These are phyloP conservation scores for Camillea tinctor DNA, from an alignment of 2,329 filamentous ascomycete species.

Conservation along the genomic window DNA sequence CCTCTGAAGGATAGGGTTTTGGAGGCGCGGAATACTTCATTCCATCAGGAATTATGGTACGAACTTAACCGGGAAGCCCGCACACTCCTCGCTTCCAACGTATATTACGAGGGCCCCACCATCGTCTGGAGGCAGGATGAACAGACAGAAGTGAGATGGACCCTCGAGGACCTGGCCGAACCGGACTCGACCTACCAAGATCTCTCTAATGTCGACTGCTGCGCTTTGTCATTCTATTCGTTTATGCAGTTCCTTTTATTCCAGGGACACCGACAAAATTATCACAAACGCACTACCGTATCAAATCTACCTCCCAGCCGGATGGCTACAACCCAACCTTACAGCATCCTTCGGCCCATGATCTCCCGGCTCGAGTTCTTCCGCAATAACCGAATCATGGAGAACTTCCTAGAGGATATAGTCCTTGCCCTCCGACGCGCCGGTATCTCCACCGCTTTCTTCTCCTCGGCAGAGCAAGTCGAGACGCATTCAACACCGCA, in stretches of 20 bases:
- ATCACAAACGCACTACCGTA: conserved; percentile 64
- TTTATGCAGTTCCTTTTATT: conserved; percentile 74
- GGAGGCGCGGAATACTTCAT: conserved; percentile 74
- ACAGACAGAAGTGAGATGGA: conserved; percentile 60
- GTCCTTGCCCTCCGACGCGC: conserved; percentile 44
- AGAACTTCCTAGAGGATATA: conserved; percentile 43
- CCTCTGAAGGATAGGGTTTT: conserved; percentile 68
- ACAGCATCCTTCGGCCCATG: conserved; percentile 51
- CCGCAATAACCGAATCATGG: conserved; percentile 39
- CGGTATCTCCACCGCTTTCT: conserved; percentile 42
- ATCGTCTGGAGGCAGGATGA: conserved; percentile 56
- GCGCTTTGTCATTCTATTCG: conserved; percentile 63
- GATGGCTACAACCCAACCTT: conserved; percentile 40
- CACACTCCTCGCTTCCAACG: conserved; percentile 66
- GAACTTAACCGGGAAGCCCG: conserved; percentile 84
- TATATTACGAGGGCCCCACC: conserved; percentile 60
- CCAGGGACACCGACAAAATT: conserved; percentile 75
- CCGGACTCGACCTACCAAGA: conserved; percentile 33
- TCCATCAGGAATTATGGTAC: conserved; percentile 84
- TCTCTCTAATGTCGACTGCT: conserved; percentile 45
- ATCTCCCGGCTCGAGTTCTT: conserved; percentile 49
- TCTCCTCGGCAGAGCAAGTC: conserved; percentile 42
- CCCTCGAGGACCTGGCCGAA: conserved; percentile 63
- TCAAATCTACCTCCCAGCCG: conserved; percentile 36
- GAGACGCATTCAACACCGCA: conserved; percentile 26